A percentile compares a stretch with the other conserved stretches of the same genome.
Evolutionary conservation across 2,329 filamentous ascomycete species (phyloP).

Genomic region (Pseudocercospora musae): DNA sequence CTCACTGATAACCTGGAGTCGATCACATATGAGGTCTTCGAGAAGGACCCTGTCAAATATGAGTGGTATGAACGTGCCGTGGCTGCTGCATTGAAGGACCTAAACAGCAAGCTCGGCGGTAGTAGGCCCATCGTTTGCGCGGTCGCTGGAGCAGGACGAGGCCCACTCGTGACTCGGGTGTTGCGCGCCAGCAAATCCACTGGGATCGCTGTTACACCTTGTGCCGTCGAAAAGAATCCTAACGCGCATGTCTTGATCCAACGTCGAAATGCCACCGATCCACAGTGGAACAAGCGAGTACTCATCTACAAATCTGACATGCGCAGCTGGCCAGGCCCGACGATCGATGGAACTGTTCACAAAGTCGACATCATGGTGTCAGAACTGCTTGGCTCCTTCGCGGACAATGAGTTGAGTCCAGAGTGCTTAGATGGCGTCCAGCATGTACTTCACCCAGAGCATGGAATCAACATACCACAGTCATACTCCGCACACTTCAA

Average conservation of each 20-base stretch:
- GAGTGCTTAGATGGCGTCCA: slow-evolving; percentile 97
- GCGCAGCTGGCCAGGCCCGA: slow-evolving; percentile 88
- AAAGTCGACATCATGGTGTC: slow-evolving; percentile 91
- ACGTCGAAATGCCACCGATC: slow-evolving; percentile 70
- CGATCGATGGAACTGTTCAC: slow-evolving; percentile 52
- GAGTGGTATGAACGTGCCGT: slow-evolving; percentile 90
- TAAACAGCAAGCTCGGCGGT: slow-evolving; percentile 74
- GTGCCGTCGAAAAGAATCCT: slow-evolving; percentile 96
- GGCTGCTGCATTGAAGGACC: slow-evolving; percentile 74
- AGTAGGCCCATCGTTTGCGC: slow-evolving; percentile 73
- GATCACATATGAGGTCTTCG: slow-evolving; percentile 96
- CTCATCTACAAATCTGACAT: slow-evolving; percentile 95
- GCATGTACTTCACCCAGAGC: slow-evolving; percentile 71
- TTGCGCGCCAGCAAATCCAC: slow-evolving; percentile 74
- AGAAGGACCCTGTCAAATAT: slow-evolving; percentile 97
- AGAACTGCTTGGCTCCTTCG: slow-evolving; percentile 91
- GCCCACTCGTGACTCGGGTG: slow-evolving; percentile 84
- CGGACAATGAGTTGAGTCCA: slow-evolving; percentile 93
- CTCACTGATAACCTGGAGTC: slow-evolving; percentile 95
- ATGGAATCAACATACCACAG: slow-evolving; percentile 89
- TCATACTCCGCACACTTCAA: slow-evolving; percentile 92
- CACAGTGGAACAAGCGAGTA: slow-evolving; percentile 71
- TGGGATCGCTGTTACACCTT: slow-evolving; percentile 76
- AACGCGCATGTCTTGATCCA: slow-evolving; percentile 94
- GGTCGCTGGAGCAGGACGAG: slow-evolving; percentile 88